Conservation (phyloP, 2,329 filamentous ascomycete genomes). For the Aspergillus ruber region DNA sequence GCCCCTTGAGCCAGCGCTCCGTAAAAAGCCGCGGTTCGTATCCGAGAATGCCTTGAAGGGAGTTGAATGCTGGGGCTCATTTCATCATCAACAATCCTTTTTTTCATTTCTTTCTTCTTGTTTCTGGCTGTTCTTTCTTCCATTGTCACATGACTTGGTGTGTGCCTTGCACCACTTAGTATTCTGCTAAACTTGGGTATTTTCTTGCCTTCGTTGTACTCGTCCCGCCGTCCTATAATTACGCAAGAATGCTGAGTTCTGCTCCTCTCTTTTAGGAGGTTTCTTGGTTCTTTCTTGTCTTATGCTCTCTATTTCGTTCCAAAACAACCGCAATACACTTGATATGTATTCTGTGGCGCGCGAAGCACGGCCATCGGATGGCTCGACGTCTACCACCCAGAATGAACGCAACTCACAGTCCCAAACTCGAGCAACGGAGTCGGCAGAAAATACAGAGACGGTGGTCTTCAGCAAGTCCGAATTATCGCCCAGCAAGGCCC, state of each 20-base stretch:
- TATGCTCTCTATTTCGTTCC: background rate
- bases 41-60: slow-evolving; percentile 8
- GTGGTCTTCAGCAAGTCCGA: slow-evolving; percentile 23
- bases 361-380: slow-evolving; percentile 22
- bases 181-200: background rate
- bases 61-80: background rate
- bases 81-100: background rate
- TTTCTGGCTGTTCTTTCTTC: background rate
- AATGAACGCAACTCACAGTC: slow-evolving; percentile 6
- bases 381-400: slow-evolving; percentile 12
- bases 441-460: slow-evolving; percentile 22
- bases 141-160: background rate
- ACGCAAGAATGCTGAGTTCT: background rate
- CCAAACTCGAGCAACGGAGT: slow-evolving; percentile 7
- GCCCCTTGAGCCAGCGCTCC: background rate
- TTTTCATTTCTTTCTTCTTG: background rate
- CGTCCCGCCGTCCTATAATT: background rate
- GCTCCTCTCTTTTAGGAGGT: background rate
- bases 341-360: slow-evolving; percentile 27
- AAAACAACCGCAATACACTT: slow-evolving; percentile 1
- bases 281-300: background rate
- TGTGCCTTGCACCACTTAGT: background rate
- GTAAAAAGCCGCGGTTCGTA: slow-evolving; percentile 15
- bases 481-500: slow-evolving; percentile 10
- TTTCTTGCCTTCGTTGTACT: background rate